Conservation (phyloP, 208 protist species). For the Angomonas ambiguus region DNA sequence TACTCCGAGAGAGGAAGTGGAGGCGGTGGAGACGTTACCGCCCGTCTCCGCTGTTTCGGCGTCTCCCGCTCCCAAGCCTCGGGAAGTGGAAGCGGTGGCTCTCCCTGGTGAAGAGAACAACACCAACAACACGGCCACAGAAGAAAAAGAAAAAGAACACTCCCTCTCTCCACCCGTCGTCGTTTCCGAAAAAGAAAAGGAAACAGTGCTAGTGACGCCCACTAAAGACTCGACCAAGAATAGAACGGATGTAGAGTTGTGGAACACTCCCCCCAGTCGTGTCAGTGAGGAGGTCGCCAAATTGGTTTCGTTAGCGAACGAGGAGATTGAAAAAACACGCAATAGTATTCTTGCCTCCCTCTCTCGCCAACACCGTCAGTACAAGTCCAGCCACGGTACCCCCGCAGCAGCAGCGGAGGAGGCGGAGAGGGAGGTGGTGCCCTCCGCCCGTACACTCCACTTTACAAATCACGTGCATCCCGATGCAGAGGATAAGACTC, state of each 20-base stretch:
- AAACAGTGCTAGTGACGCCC: not conserved
- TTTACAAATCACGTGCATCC: no score
- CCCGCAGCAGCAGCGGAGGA: not conserved
- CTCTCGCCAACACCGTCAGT: no score
- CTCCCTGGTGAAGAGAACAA: no score
- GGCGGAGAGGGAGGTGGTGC: not conserved
- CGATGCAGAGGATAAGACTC: no score
- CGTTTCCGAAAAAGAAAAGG: not conserved
- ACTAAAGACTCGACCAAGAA: not conserved
- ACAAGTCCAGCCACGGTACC: not conserved
- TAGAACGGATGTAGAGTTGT: not conserved
- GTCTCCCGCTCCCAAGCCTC: no score
- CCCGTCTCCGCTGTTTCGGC: no score
- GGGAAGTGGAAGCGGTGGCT: no score
- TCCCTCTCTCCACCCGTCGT: not conserved
- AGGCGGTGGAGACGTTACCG: not conserved
- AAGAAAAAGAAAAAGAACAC: not conserved
- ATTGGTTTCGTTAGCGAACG: conserved; percentile 56
- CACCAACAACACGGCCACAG: not conserved
- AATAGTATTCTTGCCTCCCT: conserved; percentile 55
- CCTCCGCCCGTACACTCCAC: not conserved
- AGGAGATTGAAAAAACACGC: conserved; percentile 62
- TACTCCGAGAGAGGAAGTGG: not conserved
- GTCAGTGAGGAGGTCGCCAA: conserved; percentile 61
- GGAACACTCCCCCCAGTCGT: conserved; percentile 25